Base-by-base conservation (phyloP, 805 yeast species). In the Ogataea trehaloabstinens region DNA sequence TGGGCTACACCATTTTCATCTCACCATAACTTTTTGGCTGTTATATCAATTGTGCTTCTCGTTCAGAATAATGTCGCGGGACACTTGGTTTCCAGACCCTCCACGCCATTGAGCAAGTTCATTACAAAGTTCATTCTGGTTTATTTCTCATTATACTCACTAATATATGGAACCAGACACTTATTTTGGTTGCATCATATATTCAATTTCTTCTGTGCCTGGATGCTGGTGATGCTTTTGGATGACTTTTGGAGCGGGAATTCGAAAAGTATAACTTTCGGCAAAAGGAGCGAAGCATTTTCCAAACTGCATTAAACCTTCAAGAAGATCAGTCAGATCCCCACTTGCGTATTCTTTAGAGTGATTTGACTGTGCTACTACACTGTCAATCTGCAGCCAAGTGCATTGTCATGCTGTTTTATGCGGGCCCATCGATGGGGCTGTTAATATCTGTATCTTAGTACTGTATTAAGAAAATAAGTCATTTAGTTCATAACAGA, bases 1-100 rank as follows among this genome's bases (percentile, higher is more conserved):
- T 86, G 95, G 95, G 74, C 71, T 39, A 85, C 93, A 0, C 89
- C 95, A 13, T 88, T 88, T 54, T 76, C 85, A 5, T 83, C 95
- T 0, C 95, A 88, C 58, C 95, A 90, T 58, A 89, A 87, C 54
- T 67, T 85, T 29, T 60, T 89, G 37, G 84, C 95, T 0, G 75
- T 89, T 18, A 63, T 82, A 11, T 95, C 96, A 0, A 78, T 85
- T 2, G 68, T 88, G 6, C 43, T 80, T 7, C 54, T 85, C 28
- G 74, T 76, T 31, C 82, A 78, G 49, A 62, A 70, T 33, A 73
- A 82, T 52, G 70, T 68, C 21, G 62, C 71, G n/a, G 76, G 78
- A 4, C 61, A 61, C 29, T 61, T 67, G 49, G 55, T 78, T 19
- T 80, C 83, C 2, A 55, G 54, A 19, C 56, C 64, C 13, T 42